A percentile compares a stretch with the other conserved stretches of the same genome.
phyloP scores from a whole-genome alignment of 768 basidiomycete species.

The Termitomyces sp. region DNA sequence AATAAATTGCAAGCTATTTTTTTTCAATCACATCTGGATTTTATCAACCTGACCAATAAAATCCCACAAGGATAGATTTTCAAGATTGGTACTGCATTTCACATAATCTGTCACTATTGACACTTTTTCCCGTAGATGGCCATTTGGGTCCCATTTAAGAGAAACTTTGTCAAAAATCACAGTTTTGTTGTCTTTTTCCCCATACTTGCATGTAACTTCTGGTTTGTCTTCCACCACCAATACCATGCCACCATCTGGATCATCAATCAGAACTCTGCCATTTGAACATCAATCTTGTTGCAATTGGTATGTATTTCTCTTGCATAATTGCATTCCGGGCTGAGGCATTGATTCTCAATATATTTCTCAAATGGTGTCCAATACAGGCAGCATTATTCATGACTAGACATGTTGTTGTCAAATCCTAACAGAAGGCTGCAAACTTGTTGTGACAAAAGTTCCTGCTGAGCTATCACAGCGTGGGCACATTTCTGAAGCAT shows the following conservation, averaged over 20 bases:
- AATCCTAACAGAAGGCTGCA: background rate
- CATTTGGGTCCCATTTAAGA: background rate
- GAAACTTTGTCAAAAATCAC: too few relatives aligned
- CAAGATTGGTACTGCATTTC: background rate
- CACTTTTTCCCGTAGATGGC: background rate
- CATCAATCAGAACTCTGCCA: too few relatives aligned
- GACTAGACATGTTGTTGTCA: background rate
- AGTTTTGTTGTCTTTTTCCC: too few relatives aligned
- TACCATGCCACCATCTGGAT: too few relatives aligned
- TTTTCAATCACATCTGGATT: too few relatives aligned
- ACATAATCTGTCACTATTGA: slow-evolving; percentile 5
- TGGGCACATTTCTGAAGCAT: slow-evolving; percentile 25
- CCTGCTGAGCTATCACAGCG: background rate
- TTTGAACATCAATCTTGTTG: too few relatives aligned
- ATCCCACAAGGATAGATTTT: background rate
- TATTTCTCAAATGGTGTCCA: background rate
- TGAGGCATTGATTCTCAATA: slow-evolving; percentile 17
- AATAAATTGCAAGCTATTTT: too few relatives aligned
- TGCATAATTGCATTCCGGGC: slow-evolving; percentile 24
- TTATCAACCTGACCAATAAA: background rate
- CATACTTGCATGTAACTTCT: too few relatives aligned
- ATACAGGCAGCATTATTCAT: background rate
- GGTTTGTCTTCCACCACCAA: too few relatives aligned
- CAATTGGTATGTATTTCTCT: too few relatives aligned
- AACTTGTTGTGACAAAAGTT: background rate